phyloP scores from a whole-genome alignment of 305 asterid species.

The Coffea humblotiana region DNA sequence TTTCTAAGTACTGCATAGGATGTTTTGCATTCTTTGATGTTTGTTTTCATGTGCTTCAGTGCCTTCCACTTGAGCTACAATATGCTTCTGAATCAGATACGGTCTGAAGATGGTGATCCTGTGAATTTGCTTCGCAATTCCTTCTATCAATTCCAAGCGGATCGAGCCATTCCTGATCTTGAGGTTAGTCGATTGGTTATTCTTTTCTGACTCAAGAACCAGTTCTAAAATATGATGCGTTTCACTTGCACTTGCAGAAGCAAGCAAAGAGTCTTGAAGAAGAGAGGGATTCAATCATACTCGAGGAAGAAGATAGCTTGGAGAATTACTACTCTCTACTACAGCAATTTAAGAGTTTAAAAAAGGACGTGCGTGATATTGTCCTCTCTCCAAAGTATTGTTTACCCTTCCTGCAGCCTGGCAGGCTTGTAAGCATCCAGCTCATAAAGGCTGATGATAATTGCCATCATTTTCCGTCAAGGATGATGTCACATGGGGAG shows the following conservation, averaged over 20 bases:
- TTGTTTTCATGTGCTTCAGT: conserved; percentile 46
- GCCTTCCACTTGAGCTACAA: conserved; percentile 97
- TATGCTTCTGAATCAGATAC: conserved; percentile 93
- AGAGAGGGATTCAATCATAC: conserved; percentile 83
- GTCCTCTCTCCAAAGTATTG: conserved; percentile 75
- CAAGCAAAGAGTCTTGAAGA: conserved; percentile 71
- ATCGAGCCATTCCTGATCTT: conserved; percentile 86
- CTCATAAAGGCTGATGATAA: conserved; percentile 56
- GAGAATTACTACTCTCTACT: conserved; percentile 81
- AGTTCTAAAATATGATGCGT: neutral
- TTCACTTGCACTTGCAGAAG: conserved; percentile 46
- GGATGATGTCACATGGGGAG: conserved; percentile 89
- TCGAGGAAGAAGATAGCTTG: conserved; percentile 91
- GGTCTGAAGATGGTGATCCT: conserved; percentile 95
- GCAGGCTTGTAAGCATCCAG: conserved; percentile 76
- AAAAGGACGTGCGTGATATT: conserved; percentile 60
- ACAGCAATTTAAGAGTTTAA: conserved; percentile 72
- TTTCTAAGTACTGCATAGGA: neutral
- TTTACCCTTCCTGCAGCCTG: conserved; percentile 95
- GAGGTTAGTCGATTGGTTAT: conserved; percentile 54
- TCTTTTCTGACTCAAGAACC: neutral
- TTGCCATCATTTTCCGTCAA: conserved; percentile 61
- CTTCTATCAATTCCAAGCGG: conserved; percentile 95
- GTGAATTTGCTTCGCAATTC: conserved; percentile 93
- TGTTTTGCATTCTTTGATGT: conserved; percentile 4